Base-by-base conservation (phyloP, 306 rosid genomes). In the Cyamopsis tetragonoloba region DNA sequence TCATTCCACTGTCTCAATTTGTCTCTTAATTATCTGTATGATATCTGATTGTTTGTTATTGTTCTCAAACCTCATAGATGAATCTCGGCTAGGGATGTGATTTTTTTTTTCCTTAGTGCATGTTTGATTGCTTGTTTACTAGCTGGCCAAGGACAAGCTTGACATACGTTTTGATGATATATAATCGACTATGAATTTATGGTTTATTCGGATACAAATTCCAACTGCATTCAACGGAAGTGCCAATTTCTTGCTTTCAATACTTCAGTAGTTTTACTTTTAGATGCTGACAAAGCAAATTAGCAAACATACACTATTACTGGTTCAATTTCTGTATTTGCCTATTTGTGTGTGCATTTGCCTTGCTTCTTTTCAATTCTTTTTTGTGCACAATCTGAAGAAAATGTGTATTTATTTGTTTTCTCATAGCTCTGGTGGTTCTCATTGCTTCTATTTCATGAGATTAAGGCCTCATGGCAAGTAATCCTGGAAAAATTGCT, bases 391-490 rank as follows among this genome's bases (percentile, higher is more conserved):
- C 12, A 1, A 10, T 43, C 43, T 14, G 17, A 42, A 11, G 23
- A 14, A 53, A 11, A 51, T 34, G 53, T 26, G 28, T 32, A n/a
- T 62, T 34, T 32, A 7, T 24, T 4, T 23, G 43, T 27, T 77
- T 84, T 69, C 39, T 43, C 61, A 77, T 87, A 75, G 74, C 66
- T 80, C 72, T 72, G 68, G 69, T 64, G 74, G 78, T 43, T 80
- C 35, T 66, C 1, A n/a, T 62, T 71, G 56, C 47, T 55, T 63
- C 68, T 43, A 54, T 82, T 85, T 87, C 83, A 84, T 86, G 96
- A 86, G 70, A 84, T 81, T 90, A 70, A 81, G 80, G 49, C 64
- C 39, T 62, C 46, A 93, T 93, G 99, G 92, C 96, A 59, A 84
- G 75, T 80, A 80, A 71, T 80, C 66, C 77, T 26, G 96, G 86